Evolutionary conservation across 345 rosid species (phyloP), one percentile per base, ranked within the genome.

Genomic region (Excoecaria cochinchinensis): DNA sequence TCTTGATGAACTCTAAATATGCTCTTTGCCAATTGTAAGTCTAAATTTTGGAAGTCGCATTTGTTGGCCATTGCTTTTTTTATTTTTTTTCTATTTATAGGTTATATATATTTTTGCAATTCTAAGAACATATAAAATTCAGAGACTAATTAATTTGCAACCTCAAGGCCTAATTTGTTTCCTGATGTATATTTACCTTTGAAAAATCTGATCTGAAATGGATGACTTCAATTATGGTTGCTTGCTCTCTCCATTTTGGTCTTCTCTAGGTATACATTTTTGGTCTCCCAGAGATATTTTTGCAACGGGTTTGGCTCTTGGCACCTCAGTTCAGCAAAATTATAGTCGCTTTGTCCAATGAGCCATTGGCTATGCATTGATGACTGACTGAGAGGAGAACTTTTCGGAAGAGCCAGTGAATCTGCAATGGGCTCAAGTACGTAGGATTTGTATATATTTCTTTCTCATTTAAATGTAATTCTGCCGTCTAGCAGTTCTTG

Each of bases 11-110:
- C 60, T 71, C 42, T 19, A 14, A 53, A 42, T 46, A 58, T 67
- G 19, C 81, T 62, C 57, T 42, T 64, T 19, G 19, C 66, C 74
- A 59, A 13, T 76, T 48, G 87, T 84, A 70, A 86, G 87, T 82
- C 24, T 46, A 36, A 9, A 3, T 0, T 65, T 5, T 48, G 2
- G 46, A 10, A 25, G 14, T 53, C 44, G 16, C 17, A 36, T 15
- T 8, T 39, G 8, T 9, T 15, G 12, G 8, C 42, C 46, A 10
- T 9, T 24, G 50, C 38, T 5, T 25, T 51, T 8, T 11, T 44
- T 42, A 65, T 7, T 12, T 68, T 22, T 3, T 39, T 8, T 42
- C 19, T 56, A 53, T 11, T 22, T 58, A 5, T 77, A 69, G 16
- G 48, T 59, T n/a, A 21, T 24, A n/a, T 11, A 50, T 47, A 11